Base-by-base conservation (phyloP, 306 rosid genomes). In the Trifolium repens region DNA sequence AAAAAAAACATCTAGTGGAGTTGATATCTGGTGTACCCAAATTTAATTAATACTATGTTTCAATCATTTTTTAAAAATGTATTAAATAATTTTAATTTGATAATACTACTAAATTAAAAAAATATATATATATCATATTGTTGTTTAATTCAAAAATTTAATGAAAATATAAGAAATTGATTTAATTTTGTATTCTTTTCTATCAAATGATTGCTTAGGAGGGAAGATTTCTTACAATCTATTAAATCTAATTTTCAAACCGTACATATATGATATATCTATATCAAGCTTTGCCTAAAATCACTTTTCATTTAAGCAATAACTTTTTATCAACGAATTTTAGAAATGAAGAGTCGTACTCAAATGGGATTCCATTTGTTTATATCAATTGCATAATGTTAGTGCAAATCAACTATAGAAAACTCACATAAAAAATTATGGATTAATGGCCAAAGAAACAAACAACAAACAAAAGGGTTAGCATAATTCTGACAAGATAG, bases 1-100 rank as follows among this genome's bases (percentile, higher is more conserved):
- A n/a, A n/a, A n/a, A n/a, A n/a, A n/a, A 79, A 64, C 72, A 77
- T 55, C 50, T 83, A 76, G 76, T 82, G 73, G 79, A 82, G 72
- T 59, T 77, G 67, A 60, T 52, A 67, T 71, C 54, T 47, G 62
- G 22, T 44, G 30, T 61, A 22, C 65, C 24, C 49, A 63, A 84
- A 49, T 73, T 59, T 47, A 73, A 73, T 59, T 47, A 73, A 73
- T 55, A 44, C 2, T 39, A 39, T 39, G 42, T 39, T 39, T 39
- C 9, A 8, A 39, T 7, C 1, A 39, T 7, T 39, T 39, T 39
- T 39, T 9, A 0, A 9, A 40, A 43, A 11, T 43, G 26, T 52
- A 52, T 52, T 6, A 16, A 15, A 14, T 14, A 49, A n/a, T 55
- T 62, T 8, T 15, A 35, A 58, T 58, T 26, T 58, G 5, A 53